Conservation (phyloP, 1,284 basidiomycete genomes). For the Austroboletus niveus region DNA sequence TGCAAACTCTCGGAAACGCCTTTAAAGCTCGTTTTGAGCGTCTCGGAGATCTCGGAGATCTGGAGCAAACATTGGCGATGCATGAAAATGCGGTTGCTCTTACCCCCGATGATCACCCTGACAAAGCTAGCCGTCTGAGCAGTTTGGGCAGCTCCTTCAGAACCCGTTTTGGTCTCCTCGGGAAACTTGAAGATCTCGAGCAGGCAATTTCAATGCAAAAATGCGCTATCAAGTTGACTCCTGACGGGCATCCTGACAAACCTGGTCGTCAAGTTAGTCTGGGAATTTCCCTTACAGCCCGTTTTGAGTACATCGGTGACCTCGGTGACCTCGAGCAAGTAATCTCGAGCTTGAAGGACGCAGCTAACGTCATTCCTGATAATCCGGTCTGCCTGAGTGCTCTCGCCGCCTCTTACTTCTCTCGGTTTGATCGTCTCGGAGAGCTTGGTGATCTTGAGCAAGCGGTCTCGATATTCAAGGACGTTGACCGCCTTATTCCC, state of each 20-base stretch:
- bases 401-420: background rate
- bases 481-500: background rate
- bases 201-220: background rate
- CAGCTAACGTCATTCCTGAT: background rate
- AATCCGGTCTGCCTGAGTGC: background rate
- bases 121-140: background rate
- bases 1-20: background rate
- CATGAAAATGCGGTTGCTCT: background rate
- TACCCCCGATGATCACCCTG: background rate
- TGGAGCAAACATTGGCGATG: background rate
- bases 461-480: background rate
- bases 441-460: background rate
- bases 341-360: background rate
- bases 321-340: background rate
- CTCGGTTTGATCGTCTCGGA: background rate
- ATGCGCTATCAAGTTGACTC: background rate
- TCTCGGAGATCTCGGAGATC: background rate
- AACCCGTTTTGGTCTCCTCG: background rate
- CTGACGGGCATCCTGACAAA: background rate
- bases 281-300: background rate
- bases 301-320: background rate
- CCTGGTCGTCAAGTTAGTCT: background rate
- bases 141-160: background rate
- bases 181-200: background rate
- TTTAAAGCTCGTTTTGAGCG: background rate